phyloP scores from a whole-genome alignment of 2,329 filamentous ascomycete genomes.

The Paecilomyces variotii region DNA sequence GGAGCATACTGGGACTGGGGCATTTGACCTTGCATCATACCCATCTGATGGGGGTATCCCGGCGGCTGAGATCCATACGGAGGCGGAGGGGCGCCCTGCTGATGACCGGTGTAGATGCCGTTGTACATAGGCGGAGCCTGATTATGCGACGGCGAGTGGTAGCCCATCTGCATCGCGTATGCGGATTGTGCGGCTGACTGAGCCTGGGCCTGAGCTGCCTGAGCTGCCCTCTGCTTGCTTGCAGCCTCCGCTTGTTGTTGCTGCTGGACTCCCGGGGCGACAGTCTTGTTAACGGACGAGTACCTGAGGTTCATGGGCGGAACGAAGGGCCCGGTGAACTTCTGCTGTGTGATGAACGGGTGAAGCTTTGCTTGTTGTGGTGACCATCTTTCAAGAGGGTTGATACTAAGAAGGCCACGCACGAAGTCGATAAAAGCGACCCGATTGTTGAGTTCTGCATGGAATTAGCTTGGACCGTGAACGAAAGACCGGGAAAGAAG shows the following conservation, averaged over 20 bases:
- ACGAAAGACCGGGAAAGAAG: neutral
- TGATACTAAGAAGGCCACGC: conserved; percentile 83
- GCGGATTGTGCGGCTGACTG: conserved; percentile 60
- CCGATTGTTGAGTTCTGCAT: conserved; percentile 91
- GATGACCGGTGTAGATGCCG: conserved; percentile 63
- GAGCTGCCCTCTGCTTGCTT: conserved; percentile 76
- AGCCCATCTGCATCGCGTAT: conserved; percentile 58
- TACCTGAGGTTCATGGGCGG: conserved; percentile 95
- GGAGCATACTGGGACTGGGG: conserved; percentile 58
- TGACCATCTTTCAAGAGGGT: conserved; percentile 93
- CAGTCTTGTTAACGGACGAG: conserved; percentile 74
- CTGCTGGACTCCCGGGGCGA: conserved; percentile 87
- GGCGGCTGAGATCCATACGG: conserved; percentile 64
- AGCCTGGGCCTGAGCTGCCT: conserved; percentile 49
- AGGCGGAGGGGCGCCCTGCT: conserved; percentile 65
- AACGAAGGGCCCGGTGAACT: conserved; percentile 92
- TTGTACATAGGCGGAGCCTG: conserved; percentile 64
- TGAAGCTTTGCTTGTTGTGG: conserved; percentile 95
- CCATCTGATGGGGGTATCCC: conserved; percentile 65
- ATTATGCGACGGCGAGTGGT: conserved; percentile 40
- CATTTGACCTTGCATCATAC: conserved; percentile 60
- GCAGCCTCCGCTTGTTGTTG: conserved; percentile 91
- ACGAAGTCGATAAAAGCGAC: conserved; percentile 98
- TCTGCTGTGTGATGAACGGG: conserved; percentile 97
- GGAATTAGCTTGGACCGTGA: conserved; percentile 4